These are phyloP conservation scores for Lenwebbia sp. DNA, from an alignment of 345 rosid genomes.

Conservation along the genomic window DNA sequence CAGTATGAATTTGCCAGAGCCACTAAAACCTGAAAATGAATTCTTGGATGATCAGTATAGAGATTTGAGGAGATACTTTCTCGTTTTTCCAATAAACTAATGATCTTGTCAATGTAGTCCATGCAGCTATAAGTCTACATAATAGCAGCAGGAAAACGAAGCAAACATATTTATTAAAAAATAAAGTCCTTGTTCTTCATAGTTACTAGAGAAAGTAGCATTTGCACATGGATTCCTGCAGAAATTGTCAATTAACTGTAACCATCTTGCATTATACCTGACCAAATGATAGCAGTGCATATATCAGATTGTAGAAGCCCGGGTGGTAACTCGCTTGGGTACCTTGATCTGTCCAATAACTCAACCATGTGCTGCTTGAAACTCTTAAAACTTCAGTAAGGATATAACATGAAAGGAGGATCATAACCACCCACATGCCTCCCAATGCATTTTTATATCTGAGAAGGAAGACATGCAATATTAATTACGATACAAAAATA, in stretches of 20 bases:
- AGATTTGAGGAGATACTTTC: neutral
- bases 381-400: slow-evolving; percentile 75
- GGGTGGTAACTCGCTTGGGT: slow-evolving; percentile 38
- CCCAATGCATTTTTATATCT: slow-evolving; percentile 97
- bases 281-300: slow-evolving; percentile 61
- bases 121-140: neutral
- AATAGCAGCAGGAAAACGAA: neutral
- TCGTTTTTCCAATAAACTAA: neutral
- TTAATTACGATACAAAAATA: neutral
- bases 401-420: slow-evolving; percentile 70
- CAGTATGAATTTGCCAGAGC: slow-evolving; percentile 78
- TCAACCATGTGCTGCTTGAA: slow-evolving; percentile 95
- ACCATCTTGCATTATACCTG: slow-evolving; percentile 45
- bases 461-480: slow-evolving; percentile 2
- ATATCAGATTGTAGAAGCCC: slow-evolving; percentile 65
- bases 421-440: slow-evolving; percentile 85
- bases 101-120: neutral
- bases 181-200: neutral
- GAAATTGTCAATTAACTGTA: neutral
- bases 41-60: neutral
- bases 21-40: slow-evolving; percentile 60
- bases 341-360: slow-evolving; percentile 88
- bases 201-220: neutral
- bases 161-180: neutral
- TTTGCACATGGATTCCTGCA: neutral